phyloP scores from a whole-genome alignment of 2,329 filamentous ascomycete species.

The Neophaeococcomyces aloes region DNA sequence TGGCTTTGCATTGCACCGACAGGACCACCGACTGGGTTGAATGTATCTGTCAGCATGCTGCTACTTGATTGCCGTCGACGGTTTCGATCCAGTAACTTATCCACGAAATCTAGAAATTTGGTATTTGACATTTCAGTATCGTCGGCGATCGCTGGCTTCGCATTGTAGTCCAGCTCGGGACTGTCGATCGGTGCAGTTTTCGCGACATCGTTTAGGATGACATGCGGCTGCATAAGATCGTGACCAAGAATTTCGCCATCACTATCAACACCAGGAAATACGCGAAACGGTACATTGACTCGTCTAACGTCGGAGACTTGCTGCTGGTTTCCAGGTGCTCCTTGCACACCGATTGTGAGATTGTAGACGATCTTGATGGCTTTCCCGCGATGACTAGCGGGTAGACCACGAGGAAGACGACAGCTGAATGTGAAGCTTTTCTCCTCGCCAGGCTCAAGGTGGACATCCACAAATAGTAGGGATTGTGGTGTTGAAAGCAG shows the following conservation, averaged over 20 bases:
- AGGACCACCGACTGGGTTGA: conserved; percentile 27
- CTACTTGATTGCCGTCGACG: conserved; percentile 20
- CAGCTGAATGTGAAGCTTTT: conserved; percentile 80
- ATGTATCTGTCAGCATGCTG: conserved; percentile 11
- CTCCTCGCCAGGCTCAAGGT: conserved; percentile 78
- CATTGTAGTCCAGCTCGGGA: conserved; percentile 31
- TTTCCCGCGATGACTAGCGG: conserved; percentile 80
- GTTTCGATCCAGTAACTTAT: conserved; percentile 17
- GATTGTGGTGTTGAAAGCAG: conserved; percentile 92
- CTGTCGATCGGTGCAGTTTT: conserved; percentile 46
- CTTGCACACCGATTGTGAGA: conserved; percentile 81
- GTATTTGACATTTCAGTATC: conserved; percentile 55
- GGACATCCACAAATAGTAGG: conserved; percentile 86
- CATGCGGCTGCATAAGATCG: conserved; percentile 88
- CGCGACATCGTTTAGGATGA: conserved; percentile 76
- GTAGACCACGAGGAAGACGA: conserved; percentile 74
- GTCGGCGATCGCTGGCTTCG: conserved; percentile 31
- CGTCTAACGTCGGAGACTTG: conserved; percentile 73
- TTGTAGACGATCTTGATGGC: conserved; percentile 89
- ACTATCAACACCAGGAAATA: conserved; percentile 83
- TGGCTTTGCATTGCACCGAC: conserved; percentile 35
- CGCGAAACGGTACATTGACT: conserved; percentile 85
- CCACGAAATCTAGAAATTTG: conserved; percentile 34
- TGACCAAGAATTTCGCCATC: conserved; percentile 83
- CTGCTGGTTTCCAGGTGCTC: conserved; percentile 56